Base-by-base conservation (phyloP, 2,329 filamentous ascomycete genomes). In the Sclerotinia glacialis region DNA sequence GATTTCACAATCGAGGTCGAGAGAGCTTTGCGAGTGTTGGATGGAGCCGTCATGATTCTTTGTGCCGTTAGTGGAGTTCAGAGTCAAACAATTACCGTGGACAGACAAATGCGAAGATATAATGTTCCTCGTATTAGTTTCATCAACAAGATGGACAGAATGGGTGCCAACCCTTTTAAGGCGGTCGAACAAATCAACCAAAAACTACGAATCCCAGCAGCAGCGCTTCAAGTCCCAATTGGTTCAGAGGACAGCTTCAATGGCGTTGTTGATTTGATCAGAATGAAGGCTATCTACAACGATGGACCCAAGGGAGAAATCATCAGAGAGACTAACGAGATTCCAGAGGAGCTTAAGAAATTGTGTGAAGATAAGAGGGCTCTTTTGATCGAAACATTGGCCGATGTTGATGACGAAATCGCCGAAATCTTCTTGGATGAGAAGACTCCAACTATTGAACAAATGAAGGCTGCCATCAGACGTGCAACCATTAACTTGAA, bases 1-100 rank as follows among this genome's bases (percentile, higher is more conserved):
- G 95, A 99, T 79, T 99, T 99, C 77, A 99, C 95, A 18, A 98
- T 99, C 71, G 95, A 99, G 80, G 95, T 99, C 56, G 95, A 99
- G 83, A 86, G 95, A 78, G 95, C 95, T 67, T 82, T 99, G 77
- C 87, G 95, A 78, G 95, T 99, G 68, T 85, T 99, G 52, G 95
- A 99, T 76, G 95, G 95, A 71, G 95, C 95, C 66, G 93, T 97
- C 77, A 96, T 99, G 93, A 97, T 99, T 79, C 84, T 99, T 66
- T 99, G 95, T 78, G 95, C 95, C 69, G 95, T 98, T 69, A 96
- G 92, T 75, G 95, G 95, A 77, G 95, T 99, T 44, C 95, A 99
- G 80, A 94, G 90, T 77, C 95, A 99, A 81, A 99, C 95, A 26
- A 97, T 97, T 74, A 99, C 95, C 1, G 95, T 99, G 71, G 93